These are phyloP conservation scores for Fusarium duplospermum DNA, from an alignment of 2,329 filamentous ascomycete species.

Conservation along the genomic window DNA sequence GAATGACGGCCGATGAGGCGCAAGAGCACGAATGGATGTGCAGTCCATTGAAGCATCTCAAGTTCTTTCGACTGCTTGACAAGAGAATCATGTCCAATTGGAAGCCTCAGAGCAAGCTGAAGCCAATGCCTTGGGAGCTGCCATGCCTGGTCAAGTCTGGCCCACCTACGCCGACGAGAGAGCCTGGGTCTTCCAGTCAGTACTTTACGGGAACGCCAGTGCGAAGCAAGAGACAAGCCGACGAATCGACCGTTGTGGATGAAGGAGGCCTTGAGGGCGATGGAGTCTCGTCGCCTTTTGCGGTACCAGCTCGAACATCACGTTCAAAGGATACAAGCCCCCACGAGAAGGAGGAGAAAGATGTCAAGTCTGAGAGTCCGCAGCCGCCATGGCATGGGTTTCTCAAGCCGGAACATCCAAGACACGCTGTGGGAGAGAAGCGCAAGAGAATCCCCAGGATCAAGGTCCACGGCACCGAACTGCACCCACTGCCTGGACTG, in stretches of 20 bases:
- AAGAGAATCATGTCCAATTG: conserved; percentile 43
- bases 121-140: conserved; percentile 50
- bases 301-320: background rate
- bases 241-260: background rate
- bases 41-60: conserved; percentile 45
- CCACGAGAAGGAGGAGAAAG: background rate
- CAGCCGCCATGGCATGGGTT: conserved; percentile 27
- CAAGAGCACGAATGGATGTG: conserved; percentile 51
- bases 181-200: conserved; percentile 22
- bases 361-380: background rate
- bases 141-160: conserved; percentile 39
- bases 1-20: conserved; percentile 46
- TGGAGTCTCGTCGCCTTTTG: background rate
- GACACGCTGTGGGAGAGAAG: conserved; percentile 2
- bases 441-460: conserved; percentile 24
- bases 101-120: conserved; percentile 42
- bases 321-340: background rate
- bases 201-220: conserved; percentile 30
- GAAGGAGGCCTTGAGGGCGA: background rate
- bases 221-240: background rate
- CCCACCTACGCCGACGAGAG: conserved; percentile 3
- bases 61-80: conserved; percentile 50
- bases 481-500: conserved; percentile 41
- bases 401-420: conserved; percentile 9
- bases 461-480: conserved; percentile 27